Conservation (phyloP, 2,329 filamentous ascomycete genomes). For the Calonectria leucothoes region DNA sequence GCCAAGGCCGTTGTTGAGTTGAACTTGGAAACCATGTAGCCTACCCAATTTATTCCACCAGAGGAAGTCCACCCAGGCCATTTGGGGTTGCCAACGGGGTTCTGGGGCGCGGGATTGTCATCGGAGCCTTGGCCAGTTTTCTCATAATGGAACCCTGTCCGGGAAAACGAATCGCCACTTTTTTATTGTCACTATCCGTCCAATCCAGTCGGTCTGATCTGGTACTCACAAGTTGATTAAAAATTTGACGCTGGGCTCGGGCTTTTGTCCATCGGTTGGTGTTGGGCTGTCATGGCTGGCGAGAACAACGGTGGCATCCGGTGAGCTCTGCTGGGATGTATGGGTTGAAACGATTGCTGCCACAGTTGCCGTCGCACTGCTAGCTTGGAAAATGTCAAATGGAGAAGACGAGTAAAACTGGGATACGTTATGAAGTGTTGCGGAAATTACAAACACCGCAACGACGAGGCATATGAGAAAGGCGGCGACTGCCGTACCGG, state of each 20-base stretch:
- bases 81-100: background rate
- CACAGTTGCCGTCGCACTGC: no score
- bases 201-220: background rate
- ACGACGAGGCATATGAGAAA: no score
- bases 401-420: no score
- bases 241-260: background rate
- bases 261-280: background rate
- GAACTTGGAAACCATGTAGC: background rate
- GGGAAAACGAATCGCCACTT: background rate
- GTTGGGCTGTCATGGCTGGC: background rate
- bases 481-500: no score
- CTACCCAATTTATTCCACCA: background rate
- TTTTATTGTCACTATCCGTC: background rate
- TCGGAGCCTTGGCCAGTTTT: background rate
- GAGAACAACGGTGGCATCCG: no score
- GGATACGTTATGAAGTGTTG: no score
- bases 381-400: no score
- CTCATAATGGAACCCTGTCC: background rate
- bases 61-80: background rate
- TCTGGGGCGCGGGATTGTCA: background rate
- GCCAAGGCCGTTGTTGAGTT: background rate
- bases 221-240: background rate
- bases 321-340: no score
- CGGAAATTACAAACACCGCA: no score
- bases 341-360: no score